Evolutionary conservation across 2,329 filamentous ascomycete genomes (phyloP).

Genomic region (Simplicillium aogashimaense): DNA sequence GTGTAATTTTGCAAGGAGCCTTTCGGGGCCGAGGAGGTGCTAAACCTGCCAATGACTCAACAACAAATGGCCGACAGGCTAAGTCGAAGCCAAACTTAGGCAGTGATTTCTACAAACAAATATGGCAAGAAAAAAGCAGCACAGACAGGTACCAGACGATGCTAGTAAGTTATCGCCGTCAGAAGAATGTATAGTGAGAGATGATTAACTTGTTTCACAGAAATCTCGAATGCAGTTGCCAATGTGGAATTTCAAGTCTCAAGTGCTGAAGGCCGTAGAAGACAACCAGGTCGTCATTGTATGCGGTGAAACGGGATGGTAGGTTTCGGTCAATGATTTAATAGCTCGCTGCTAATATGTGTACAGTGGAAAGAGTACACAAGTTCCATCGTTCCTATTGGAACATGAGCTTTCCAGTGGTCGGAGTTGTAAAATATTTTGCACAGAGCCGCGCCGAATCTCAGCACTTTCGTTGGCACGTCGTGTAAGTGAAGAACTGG

Average conservation of each 20-base stretch:
- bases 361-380: slow-evolving; percentile 79
- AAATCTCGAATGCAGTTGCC: slow-evolving; percentile 69
- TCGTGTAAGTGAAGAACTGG: slow-evolving; percentile 89
- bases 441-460: slow-evolving; percentile 89
- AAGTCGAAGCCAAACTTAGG: slow-evolving; percentile 25
- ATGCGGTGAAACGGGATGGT: slow-evolving; percentile 91
- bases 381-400: slow-evolving; percentile 88
- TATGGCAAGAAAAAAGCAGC: slow-evolving; percentile 49
- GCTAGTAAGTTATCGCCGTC: slow-evolving; percentile 40
- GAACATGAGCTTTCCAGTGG: slow-evolving; percentile 80
- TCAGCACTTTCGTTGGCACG: slow-evolving; percentile 91
- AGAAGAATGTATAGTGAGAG: not conserved
- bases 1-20: slow-evolving; percentile 66
- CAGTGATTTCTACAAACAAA: slow-evolving; percentile 42
- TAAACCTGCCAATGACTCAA: too few relatives aligned
- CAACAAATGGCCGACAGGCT: slow-evolving; percentile 19
- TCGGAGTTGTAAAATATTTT: slow-evolving; percentile 81
- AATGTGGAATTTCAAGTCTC: slow-evolving; percentile 75
- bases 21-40: slow-evolving; percentile 45
- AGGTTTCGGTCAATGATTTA: slow-evolving; percentile 11
- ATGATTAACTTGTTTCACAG: slow-evolving; percentile 13
- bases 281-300: slow-evolving; percentile 81
- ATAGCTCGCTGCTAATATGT: slow-evolving; percentile 11
- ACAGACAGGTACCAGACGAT: slow-evolving; percentile 64
- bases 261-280: slow-evolving; percentile 69